A percentile compares a stretch with the other conserved stretches of the same genome.
These are phyloP conservation scores for Kondoa subrosea DNA, from an alignment of 768 basidiomycete species.

Conservation along the genomic window DNA sequence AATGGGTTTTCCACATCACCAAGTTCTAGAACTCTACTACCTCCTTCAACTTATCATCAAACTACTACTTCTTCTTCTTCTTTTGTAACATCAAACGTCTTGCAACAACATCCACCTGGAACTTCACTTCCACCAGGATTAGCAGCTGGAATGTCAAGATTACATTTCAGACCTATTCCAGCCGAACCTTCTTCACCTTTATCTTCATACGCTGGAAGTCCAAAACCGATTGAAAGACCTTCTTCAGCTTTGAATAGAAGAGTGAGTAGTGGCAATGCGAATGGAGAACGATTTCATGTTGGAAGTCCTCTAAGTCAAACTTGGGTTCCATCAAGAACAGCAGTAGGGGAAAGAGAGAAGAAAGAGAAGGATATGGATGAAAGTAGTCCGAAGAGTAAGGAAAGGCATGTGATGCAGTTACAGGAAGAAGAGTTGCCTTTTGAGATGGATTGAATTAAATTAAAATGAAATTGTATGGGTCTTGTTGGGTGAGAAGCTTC, in stretches of 20 bases:
- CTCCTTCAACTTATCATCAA: too few relatives aligned
- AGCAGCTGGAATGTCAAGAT: slow-evolving; percentile 17
- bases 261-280: neutral
- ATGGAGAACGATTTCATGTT: neutral
- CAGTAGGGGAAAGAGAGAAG: neutral
- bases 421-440: neutral
- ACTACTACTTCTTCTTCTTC: neutral
- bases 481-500: too few relatives aligned
- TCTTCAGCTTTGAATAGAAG: neutral
- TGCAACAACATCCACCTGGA: slow-evolving; percentile 3
- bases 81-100: neutral
- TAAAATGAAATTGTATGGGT: neutral
- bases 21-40: too few relatives aligned
- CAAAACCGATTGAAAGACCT: neutral
- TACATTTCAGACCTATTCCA: slow-evolving; percentile 8
- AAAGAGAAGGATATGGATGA: neutral
- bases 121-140: slow-evolving; percentile 17
- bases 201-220: neutral
- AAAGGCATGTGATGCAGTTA: too few relatives aligned
- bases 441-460: neutral
- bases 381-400: neutral
- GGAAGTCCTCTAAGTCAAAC: neutral
- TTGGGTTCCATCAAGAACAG: neutral
- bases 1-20: neutral
- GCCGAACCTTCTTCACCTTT: neutral